Base-by-base conservation (phyloP, 371 early-diverging fungal species). In the Mucor sp. region DNA sequence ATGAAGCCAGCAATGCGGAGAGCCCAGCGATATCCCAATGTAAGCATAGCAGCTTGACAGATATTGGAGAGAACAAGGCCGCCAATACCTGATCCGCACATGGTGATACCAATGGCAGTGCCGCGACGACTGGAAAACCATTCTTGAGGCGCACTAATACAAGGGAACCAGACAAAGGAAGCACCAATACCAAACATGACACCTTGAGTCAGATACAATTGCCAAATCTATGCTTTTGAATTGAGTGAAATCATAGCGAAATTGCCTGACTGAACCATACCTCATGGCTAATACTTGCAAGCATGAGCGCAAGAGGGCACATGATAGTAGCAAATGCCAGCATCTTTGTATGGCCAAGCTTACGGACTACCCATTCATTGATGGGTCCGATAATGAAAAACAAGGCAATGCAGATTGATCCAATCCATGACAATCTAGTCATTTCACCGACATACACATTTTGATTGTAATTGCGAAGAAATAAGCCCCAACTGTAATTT, bases 51-150 rank as follows among this genome's bases (percentile, higher is more conserved):
- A 3, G 85, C 81, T 15, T 85, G 85, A 0, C 82, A 80, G 7
- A 84, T 76, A 56, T 87, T 86, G n/a, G 88, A 80, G n/a, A 90
- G 59, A 41, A 78, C 63, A 23, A 92, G 70, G 27, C 91, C 93
- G 47, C 93, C 93, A n/a, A 91, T 64, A 58, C 89, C 89, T 1
- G 86, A 85, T 3, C 94, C 75, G 5, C 90, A 78, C 67, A 90
- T 83, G 14, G 90, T 89, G 9, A 92, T 66, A 7, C 94, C 94
- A 14, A 89, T 86, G 1, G 93, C 93, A 28, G 91, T 67, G 2
- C 91, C 91, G 19, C 93, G 85, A 47, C 80, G 64, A 58, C 80
- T 84, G 55, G 73, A 65, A 66, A 93, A 94, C 90, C 90, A 93
- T 58, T 93, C 90, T 19, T 87, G 79, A 0, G 90, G 85, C 6